Evolutionary conservation across 108 stramenopile genomes (phyloP).

Genomic region (Parietichytrium sp.): DNA sequence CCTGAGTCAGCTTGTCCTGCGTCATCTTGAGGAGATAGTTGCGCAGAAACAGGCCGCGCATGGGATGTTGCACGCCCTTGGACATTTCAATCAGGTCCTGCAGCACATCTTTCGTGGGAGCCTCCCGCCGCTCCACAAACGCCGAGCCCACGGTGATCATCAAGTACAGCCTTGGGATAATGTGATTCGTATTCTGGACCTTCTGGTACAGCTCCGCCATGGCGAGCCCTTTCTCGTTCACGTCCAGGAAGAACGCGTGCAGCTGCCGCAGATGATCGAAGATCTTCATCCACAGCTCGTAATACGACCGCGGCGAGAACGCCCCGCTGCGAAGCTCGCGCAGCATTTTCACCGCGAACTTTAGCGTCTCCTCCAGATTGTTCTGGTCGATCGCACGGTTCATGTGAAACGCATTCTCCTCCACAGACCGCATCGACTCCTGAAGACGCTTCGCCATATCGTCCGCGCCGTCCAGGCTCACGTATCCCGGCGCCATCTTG

Average conservation of each 20-base stretch:
- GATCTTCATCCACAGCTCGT: slow-evolving; percentile 90
- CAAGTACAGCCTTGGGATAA: slow-evolving; percentile 92
- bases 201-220: slow-evolving; percentile 83
- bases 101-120: slow-evolving; percentile 76
- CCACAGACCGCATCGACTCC: slow-evolving; percentile 12
- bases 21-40: slow-evolving; percentile 82
- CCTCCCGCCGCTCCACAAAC: slow-evolving; percentile 70
- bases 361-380: slow-evolving; percentile 72
- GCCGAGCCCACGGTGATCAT: slow-evolving; percentile 90
- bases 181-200: slow-evolving; percentile 86
- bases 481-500: slow-evolving; percentile 26
- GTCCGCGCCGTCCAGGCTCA: background rate
- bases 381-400: slow-evolving; percentile 48
- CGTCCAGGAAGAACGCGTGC: slow-evolving; percentile 80
- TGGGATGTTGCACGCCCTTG: slow-evolving; percentile 97
- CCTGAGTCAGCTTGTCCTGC: slow-evolving; percentile 86
- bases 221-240: slow-evolving; percentile 64
- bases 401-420: slow-evolving; percentile 41
- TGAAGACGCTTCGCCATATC: slow-evolving; percentile 22
- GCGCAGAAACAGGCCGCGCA: slow-evolving; percentile 94
- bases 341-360: slow-evolving; percentile 81
- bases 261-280: slow-evolving; percentile 87
- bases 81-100: slow-evolving; percentile 89
- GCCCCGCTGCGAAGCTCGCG: slow-evolving; percentile 76
- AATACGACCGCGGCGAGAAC: slow-evolving; percentile 92